These are phyloP conservation scores for Diophrys appendiculata DNA, from an alignment of 73 alveolate species.

Conservation along the genomic window DNA sequence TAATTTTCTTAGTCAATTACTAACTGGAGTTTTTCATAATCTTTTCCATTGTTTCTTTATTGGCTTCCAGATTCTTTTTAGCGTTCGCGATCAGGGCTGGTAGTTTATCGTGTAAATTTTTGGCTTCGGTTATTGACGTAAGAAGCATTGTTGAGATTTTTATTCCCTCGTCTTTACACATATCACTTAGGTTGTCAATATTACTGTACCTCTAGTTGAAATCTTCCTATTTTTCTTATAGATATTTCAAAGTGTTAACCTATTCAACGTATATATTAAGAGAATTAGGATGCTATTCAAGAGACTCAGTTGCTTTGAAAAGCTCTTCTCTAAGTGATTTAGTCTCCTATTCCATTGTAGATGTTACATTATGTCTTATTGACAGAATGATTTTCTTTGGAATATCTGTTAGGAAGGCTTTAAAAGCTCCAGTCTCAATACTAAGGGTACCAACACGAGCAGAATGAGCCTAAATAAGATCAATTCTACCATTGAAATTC, in stretches of 20 bases:
- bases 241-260: constrained; percentile 60
- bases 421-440: constrained; percentile 56
- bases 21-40: constrained; percentile 62
- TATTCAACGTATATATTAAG: constrained; percentile 60
- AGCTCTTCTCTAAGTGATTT: constrained; percentile 58
- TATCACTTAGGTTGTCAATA: constrained; percentile 52
- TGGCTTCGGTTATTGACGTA: constrained; percentile 58
- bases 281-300: constrained; percentile 51
- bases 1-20: constrained; percentile 55
- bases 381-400: constrained; percentile 72
- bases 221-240: constrained; percentile 50
- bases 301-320: constrained; percentile 42
- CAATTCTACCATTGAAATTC: constrained; percentile 39
- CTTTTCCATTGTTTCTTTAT: constrained; percentile 65
- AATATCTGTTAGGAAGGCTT: constrained; percentile 42
- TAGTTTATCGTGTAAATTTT: constrained; percentile 45
- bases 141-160: constrained; percentile 41
- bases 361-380: constrained; percentile 58
- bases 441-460: constrained; percentile 50
- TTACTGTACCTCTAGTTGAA: constrained; percentile 43
- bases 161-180: constrained; percentile 48
- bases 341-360: constrained; percentile 66
- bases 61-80: constrained; percentile 46
- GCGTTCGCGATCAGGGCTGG: constrained; percentile 61
- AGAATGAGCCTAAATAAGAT: constrained; percentile 39